A percentile compares a stretch with the other conserved stretches of the same genome.
phyloP scores from a whole-genome alignment of 495 filamentous ascomycete species.

The Lasiosphaeria miniovina region DNA sequence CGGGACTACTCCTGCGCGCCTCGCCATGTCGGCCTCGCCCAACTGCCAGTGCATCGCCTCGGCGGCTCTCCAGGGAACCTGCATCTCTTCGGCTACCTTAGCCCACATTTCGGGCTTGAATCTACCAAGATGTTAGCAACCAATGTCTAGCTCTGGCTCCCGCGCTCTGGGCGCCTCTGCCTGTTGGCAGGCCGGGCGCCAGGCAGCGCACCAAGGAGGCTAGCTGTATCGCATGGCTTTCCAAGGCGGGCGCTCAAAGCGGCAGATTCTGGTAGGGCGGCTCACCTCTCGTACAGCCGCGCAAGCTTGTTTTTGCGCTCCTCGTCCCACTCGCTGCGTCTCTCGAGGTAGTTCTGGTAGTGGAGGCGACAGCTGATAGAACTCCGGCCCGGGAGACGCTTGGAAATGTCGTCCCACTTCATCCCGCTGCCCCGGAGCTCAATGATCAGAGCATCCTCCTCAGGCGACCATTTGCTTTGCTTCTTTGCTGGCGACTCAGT shows the following conservation, averaged over 20 bases:
- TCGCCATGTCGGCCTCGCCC: conserved; percentile 88
- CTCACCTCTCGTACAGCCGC: conserved; percentile 90
- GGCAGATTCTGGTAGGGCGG: not conserved
- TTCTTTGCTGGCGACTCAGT: conserved; percentile 83
- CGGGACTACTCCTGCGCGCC: conserved; percentile 78
- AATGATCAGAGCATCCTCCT: conserved; percentile 88
- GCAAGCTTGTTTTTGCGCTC: conserved; percentile 96
- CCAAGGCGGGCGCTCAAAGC: not conserved
- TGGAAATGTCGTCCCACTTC: conserved; percentile 99
- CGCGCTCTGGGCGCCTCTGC: not conserved
- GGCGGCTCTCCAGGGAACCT: conserved; percentile 91
- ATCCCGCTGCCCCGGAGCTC: conserved; percentile 82
- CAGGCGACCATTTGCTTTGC: conserved; percentile 91
- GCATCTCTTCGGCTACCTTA: conserved; percentile 89
- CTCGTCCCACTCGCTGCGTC: conserved; percentile 89
- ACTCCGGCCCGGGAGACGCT: conserved; percentile 82
- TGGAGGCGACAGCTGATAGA: conserved; percentile 91
- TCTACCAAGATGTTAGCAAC: conserved; percentile 44
- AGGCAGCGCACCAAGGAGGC: not conserved
- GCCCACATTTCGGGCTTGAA: conserved; percentile 98
- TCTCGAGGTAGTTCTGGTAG: conserved; percentile 96
- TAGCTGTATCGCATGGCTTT: not conserved
- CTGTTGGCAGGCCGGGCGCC: not conserved
- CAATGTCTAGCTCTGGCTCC: not conserved
- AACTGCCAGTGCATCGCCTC: conserved; percentile 99